Evolutionary conservation across 805 yeast species (phyloP), one percentile per base, ranked within the genome.

Genomic region (Pichia scutulata): DNA sequence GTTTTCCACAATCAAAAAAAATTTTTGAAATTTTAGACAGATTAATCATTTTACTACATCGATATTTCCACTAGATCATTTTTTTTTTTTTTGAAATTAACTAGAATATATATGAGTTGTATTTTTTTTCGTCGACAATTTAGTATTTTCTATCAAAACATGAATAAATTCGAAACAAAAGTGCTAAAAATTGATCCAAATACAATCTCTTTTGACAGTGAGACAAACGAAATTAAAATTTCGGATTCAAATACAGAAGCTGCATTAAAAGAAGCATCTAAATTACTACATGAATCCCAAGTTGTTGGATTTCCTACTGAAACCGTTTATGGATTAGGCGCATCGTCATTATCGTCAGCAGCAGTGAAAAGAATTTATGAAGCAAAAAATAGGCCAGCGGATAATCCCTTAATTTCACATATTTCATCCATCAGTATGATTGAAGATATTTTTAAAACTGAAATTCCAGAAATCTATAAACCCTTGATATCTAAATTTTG

Each of bases 241-340:
- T 58, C 72, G 1, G 88, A 84, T 59, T 59, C 70, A n/a, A 63
- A 63, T 25, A 82, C 95, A 0, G 67, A 70, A 51, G 50, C 58
- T 12, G 78, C 78, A 52, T 67, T 89, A 2, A 47, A 65, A 12
- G 66, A 66, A 19, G 97, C 97, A 7, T 82, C 89, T 0, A 58
- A 69, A 2, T 67, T 81, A 5, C 65, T 89, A 5, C 64, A 70
- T 18, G 65, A 66, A 2, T 63, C 74, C 39, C 71, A 80, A 25
- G 89, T 84, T 0, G 89, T 93, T 14, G 98, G 92, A 0, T 90
- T 93, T 60, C 99, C 99, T 2, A 88, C 99, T 0, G 99, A 93
- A 63, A 93, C 99, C 0, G 99, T 93, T 0, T 93, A 93, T 65
- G 99, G 99, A 0, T 73, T 93, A 1, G 99, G 96, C 0, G 99